Base-by-base conservation (phyloP, 257 asterid species). In the Forsythia suspensa region DNA sequence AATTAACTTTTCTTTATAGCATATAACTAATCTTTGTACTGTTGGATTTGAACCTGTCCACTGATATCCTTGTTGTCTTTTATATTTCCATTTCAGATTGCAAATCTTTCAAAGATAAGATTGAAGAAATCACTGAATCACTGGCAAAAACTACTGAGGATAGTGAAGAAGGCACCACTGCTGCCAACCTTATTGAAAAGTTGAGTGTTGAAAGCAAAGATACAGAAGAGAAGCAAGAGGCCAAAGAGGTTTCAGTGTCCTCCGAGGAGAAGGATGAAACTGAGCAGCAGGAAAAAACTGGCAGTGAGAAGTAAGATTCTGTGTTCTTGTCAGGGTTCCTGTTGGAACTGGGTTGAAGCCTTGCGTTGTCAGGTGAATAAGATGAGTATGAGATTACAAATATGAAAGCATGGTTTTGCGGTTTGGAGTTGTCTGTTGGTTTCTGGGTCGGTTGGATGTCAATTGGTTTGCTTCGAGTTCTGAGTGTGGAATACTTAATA, bases 91-190 rank as follows among this genome's bases (percentile, higher is more conserved):
- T 11, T 52, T 76, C 88, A 94, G 98, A 92, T 82, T 92, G 97
- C 96, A 89, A 87, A 75, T 20, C 89, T 34, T 94, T 92, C 83
- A 91, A 90, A 83, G 95, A 92, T 37, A 88, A 80, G 86, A 85
- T 91, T 57, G 91, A 86, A 83, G 93, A 91, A 74, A 84, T 95
- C 78, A 87, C 94, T 10, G 94, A 93, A 80, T 88, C 96, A 70
- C 88, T 83, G 78, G 76, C 82, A 21, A 76, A 78, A 61, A 87
- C 74, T 34, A 72, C 82, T 48, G 88, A 65, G 72, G 94, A 86
- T 10, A 78, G 84, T 20, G 85, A 87, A 84, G 94, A 87, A 86
- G 92, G 79, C 51, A 78, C 59, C 1, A 72, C 89, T 65, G 95
- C 93, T 82, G 91, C 97, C 41, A 72, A 72, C 41, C 98, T 95